Conservation (phyloP, 805 yeast species). For the Lachancea mirantina region DNA sequence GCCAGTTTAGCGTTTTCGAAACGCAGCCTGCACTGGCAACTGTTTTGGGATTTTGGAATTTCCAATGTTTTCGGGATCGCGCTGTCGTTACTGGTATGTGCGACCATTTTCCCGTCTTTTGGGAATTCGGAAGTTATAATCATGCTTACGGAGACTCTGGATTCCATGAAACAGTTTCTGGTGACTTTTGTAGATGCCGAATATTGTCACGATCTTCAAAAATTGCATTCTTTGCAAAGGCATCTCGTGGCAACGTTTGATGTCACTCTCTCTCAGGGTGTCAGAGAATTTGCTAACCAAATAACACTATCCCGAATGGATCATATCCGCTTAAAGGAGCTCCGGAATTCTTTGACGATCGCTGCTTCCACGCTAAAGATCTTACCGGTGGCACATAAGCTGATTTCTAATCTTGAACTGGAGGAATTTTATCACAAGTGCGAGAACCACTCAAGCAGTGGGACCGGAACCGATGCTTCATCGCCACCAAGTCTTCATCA, state of each 20-base stretch:
- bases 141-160: slow-evolving; percentile 22
- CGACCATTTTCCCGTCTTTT: slow-evolving; percentile 34
- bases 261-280: slow-evolving; percentile 34
- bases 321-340: slow-evolving; percentile 26
- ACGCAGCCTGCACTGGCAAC: slow-evolving; percentile 27
- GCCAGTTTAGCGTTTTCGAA: slow-evolving; percentile 17
- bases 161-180: slow-evolving; percentile 22
- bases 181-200: slow-evolving; percentile 17
- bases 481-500: no score
- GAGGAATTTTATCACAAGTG: slow-evolving; percentile 11
- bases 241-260: slow-evolving; percentile 29
- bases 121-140: slow-evolving; percentile 33
- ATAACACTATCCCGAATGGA: slow-evolving; percentile 32
- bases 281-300: slow-evolving; percentile 39
- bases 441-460: slow-evolving; percentile 1
- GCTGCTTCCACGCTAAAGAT: slow-evolving; percentile 36
- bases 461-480: no score
- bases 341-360: slow-evolving; percentile 40
- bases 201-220: slow-evolving; percentile 12
- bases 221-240: slow-evolving; percentile 21
- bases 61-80: slow-evolving; percentile 41
- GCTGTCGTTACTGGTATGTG: slow-evolving; percentile 32
- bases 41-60: slow-evolving; percentile 37
- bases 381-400: slow-evolving; percentile 28
- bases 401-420: slow-evolving; percentile 18